phyloP scores from a whole-genome alignment of 345 rosid genomes.

The Arabidopsis thaliana region TAIR10.1 NC_003070.9:21829001-21829500 shows the following conservation, averaged over 20 bases:
- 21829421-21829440: slow-evolving; percentile 25
- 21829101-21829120: no score
- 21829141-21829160: not conserved
- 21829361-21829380: slow-evolving; percentile 48
- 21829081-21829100: no score
- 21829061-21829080: no score
- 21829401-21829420: not conserved
- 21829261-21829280: not conserved
- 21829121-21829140: not conserved
- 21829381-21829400: slow-evolving; percentile 8
- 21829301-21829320: no score
- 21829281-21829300: not conserved
- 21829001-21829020: no score
- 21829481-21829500: no score
- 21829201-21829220: not conserved
- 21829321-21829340: not conserved
- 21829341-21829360: not conserved
- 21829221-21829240: not conserved
- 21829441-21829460: slow-evolving; percentile 44
- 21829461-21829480: slow-evolving; percentile 8
- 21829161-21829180: not conserved
- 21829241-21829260: not conserved
- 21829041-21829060: no score
- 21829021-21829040: no score
- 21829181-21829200: not conserved